These are phyloP conservation scores for Naganishia vaughanmartiniae DNA, from an alignment of 768 basidiomycete species.

Conservation along the genomic window DNA sequence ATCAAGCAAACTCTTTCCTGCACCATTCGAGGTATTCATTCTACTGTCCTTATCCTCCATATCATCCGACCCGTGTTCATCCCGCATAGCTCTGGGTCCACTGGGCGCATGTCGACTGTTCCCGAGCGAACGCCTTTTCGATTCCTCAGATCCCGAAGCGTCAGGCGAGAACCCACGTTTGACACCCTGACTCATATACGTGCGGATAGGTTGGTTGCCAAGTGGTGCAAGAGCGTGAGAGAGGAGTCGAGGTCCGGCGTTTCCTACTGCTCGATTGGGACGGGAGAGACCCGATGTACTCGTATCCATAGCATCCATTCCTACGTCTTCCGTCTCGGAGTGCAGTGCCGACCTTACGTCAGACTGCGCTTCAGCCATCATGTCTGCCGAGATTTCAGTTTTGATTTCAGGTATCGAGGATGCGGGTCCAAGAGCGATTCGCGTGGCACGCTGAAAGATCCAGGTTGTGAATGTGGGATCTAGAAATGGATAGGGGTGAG, in stretches of 20 bases:
- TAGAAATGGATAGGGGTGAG: conserved; percentile 9
- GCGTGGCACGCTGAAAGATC: conserved; percentile 41
- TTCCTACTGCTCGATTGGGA: conserved; percentile 6
- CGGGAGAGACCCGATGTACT: conserved; percentile 22
- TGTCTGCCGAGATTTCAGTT: neutral
- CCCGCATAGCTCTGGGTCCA: conserved; percentile 77
- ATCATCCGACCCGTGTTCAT: conserved; percentile 66
- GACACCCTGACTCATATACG: conserved; percentile 27
- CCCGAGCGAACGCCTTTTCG: conserved; percentile 1
- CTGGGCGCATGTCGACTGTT: conserved; percentile 57
- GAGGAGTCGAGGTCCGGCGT: conserved; percentile 36
- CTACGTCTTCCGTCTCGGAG: neutral
- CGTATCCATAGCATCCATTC: conserved; percentile 21
- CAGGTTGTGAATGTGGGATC: conserved; percentile 42
- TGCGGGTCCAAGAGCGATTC: conserved; percentile 22
- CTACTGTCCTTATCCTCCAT: conserved; percentile 27
- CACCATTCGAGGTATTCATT: conserved; percentile 29
- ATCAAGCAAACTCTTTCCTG: conserved; percentile 21
- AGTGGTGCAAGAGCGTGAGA: conserved; percentile 43
- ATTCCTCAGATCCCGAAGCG: conserved; percentile 1
- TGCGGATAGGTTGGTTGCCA: conserved; percentile 14
- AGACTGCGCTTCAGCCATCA: conserved; percentile 4
- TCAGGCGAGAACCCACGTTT: conserved; percentile 42
- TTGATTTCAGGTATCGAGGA: neutral
- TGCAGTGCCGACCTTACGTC: neutral